phyloP scores from a whole-genome alignment of 148 eudicot genomes.

The Amaranthus palmeri region DNA sequence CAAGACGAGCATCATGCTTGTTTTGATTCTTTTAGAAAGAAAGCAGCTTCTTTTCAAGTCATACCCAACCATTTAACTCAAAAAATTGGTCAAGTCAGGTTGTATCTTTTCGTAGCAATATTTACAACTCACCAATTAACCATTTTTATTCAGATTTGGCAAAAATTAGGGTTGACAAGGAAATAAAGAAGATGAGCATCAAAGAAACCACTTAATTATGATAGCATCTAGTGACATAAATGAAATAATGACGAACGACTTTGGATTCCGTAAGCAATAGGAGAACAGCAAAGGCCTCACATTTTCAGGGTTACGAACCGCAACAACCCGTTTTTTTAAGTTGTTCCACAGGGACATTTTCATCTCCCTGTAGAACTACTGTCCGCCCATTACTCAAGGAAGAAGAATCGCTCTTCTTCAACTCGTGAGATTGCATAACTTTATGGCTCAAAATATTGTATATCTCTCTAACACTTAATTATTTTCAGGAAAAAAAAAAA shows the following conservation, averaged over 20 bases:
- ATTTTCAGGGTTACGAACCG: constrained; percentile 13
- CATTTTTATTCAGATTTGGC: too few species aligned
- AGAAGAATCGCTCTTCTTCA: constrained; percentile 54
- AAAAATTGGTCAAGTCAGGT: too few species aligned
- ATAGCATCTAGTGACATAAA: rapidly evolving
- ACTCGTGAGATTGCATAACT: constrained; percentile 78
- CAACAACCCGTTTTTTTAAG: constrained; percentile 36
- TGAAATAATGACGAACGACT: not conserved
- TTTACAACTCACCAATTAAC: too few species aligned
- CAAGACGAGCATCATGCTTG: too few species aligned
- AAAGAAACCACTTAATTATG: too few species aligned
- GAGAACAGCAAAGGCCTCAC: constrained; percentile 1
- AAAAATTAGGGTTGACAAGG: too few species aligned
- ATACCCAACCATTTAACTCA: too few species aligned
- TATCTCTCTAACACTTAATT: constrained; percentile 74
- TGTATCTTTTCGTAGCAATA: too few species aligned
- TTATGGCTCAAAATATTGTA: constrained; percentile 78
- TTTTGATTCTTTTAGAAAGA: too few species aligned
- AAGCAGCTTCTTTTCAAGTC: too few species aligned
- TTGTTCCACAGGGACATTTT: constrained; percentile 22
- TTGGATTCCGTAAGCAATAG: not conserved
- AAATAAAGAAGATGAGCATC: too few species aligned
- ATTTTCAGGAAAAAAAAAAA: too few species aligned
- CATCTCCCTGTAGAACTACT: constrained; percentile 57
- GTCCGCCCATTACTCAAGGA: constrained; percentile 64